phyloP scores from a whole-genome alignment of 345 rosid genomes.

The Hibiscus mutabilis region DNA sequence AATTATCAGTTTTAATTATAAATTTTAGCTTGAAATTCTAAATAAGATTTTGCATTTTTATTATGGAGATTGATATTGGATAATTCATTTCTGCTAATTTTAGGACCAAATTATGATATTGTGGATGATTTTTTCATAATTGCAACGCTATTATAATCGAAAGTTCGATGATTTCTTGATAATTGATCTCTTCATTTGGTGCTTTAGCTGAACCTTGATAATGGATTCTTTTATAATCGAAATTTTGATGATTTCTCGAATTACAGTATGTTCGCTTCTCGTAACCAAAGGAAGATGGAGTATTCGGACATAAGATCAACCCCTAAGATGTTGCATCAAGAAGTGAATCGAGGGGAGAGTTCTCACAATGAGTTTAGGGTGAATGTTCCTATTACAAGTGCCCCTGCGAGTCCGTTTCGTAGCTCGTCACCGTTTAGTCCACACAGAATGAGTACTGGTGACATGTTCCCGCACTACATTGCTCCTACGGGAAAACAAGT shows the following conservation, averaged over 20 bases:
- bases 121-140: not conserved
- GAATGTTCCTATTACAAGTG: conserved; percentile 31
- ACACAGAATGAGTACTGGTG: not conserved
- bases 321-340: conserved; percentile 20
- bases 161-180: no score
- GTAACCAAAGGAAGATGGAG: conserved; percentile 30
- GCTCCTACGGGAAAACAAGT: not conserved
- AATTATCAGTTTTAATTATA: not conserved
- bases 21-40: not conserved
- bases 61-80: not conserved
- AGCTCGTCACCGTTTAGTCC: not conserved
- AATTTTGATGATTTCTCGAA: not conserved
- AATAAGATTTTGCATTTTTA: not conserved
- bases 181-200: not conserved
- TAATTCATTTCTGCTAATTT: not conserved
- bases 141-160: not conserved
- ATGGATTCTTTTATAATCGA: not conserved
- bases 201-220: no score
- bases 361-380: conserved; percentile 35
- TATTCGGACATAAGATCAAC: conserved; percentile 19
- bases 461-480: not conserved
- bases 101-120: not conserved
- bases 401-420: not conserved
- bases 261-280: conserved; percentile 31
- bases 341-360: conserved; percentile 19